Evolutionary conservation across 192 early-diverging fungal genomes (phyloP), one percentile per base, ranked within the genome.

Genomic region (Backusella psychrophila): DNA sequence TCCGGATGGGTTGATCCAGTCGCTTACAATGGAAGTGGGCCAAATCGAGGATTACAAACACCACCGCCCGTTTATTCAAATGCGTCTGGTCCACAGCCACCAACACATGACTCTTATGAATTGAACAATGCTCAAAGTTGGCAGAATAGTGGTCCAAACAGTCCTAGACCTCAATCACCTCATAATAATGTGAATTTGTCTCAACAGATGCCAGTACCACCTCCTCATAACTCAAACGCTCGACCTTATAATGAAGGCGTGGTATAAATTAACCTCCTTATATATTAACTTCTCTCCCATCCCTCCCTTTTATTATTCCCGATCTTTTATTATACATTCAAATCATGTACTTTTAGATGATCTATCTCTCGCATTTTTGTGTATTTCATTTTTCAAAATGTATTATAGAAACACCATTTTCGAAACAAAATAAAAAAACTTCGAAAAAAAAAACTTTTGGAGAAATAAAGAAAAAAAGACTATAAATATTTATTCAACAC

Each of bases 51-150:
- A 63, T 63, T 63, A 29, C 56, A 63, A 63, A 26, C 42, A 33
- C 76, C 76, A 21, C 76, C 76, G 15, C 76, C 76, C 6, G 42
- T 69, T 34, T 77, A 77, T 72, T 29, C 56, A 63, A 63, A 63
- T 63, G 23, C 4, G 29, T 72, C 70, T 31, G 42, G 29, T 2
- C 42, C 70, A 17, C 12, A 7, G 1, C 70, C 36, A 14, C 69
- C 17, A 29, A 41, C 69, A 12, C 39, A 44, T 21, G 70, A 72
- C 44, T 26, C 70, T 14, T 72, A 72, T 33, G 70, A 72, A 44
- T 29, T 72, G 26, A 42, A 72, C 11, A 63, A 63, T 29, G 56
- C 56, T 63, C 56, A 63, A 29, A 29, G 3, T 29, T 63, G 56
- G 56, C 56, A 63, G 11, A 63, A 29, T 29, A 63, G 56, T 8